Conservation (phyloP, 2,329 filamentous ascomycete genomes). For the Hymenoscyphus infarciens region DNA sequence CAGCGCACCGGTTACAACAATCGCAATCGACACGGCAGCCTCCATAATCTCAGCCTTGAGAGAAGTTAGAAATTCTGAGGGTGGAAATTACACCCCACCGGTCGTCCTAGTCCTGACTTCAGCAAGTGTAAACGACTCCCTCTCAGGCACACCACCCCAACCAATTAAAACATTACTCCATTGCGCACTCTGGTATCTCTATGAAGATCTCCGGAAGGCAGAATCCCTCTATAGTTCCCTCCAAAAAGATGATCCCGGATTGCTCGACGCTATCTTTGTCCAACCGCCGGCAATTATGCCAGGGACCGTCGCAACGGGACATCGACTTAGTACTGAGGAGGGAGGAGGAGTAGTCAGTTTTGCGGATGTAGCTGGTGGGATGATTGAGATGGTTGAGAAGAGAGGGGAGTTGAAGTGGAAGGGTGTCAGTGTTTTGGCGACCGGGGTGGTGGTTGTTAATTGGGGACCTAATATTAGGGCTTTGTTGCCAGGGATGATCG, state of each 20-base stretch:
- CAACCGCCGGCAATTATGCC: neutral
- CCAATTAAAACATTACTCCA: neutral
- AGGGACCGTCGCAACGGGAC: neutral
- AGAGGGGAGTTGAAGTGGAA: neutral
- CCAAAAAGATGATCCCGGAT: neutral
- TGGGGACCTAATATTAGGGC: neutral
- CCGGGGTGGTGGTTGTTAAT: neutral
- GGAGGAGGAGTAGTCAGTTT: neutral
- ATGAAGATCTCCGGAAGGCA: neutral
- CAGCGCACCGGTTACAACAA: neutral
- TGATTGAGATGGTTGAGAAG: neutral
- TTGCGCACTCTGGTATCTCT: neutral
- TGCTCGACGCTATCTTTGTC: neutral
- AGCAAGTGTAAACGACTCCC: slow-evolving; percentile 1
- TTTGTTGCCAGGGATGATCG: neutral
- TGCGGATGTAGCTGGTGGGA: neutral
- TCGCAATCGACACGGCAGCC: neutral
- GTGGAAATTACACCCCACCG: neutral
- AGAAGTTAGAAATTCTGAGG: neutral
- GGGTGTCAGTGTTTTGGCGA: neutral
- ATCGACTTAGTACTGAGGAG: neutral
- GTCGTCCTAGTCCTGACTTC: neutral
- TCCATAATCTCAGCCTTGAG: neutral
- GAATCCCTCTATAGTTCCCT: neutral
- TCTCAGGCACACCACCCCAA: neutral